phyloP scores from a whole-genome alignment of 163 green algal species.

The Smithsoniella earleae region DNA sequence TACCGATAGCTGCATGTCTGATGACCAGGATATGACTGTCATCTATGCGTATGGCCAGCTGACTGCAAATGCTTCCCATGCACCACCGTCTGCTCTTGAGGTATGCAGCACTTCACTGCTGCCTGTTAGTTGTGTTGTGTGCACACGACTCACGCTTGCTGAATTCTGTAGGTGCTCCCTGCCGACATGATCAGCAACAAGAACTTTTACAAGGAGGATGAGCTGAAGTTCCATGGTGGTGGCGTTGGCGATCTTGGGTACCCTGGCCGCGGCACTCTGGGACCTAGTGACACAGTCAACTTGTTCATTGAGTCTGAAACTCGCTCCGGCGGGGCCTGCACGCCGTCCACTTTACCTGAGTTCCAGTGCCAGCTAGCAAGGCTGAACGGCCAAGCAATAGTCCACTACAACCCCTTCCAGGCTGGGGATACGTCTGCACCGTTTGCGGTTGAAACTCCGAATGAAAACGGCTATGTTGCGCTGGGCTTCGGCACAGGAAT shows the following conservation, averaged over 20 bases:
- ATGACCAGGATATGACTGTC: conserved; percentile 31
- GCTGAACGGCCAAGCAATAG: conserved; percentile 4
- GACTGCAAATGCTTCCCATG: neutral
- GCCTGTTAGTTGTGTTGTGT: too few relatives aligned
- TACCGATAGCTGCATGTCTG: conserved; percentile 27
- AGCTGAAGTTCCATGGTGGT: conserved; percentile 36
- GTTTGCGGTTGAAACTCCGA: conserved; percentile 12
- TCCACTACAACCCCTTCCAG: conserved; percentile 19
- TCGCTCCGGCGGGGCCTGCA: conserved; percentile 2
- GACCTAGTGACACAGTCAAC: conserved; percentile 23
- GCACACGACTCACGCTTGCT: too few relatives aligned
- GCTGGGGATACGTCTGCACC: neutral
- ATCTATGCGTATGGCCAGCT: conserved; percentile 34
- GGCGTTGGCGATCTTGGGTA: conserved; percentile 32
- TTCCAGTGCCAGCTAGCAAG: conserved; percentile 29
- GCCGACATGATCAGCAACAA: conserved; percentile 24
- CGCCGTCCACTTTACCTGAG: conserved; percentile 11
- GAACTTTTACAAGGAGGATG: conserved; percentile 34
- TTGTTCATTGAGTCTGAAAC: conserved; percentile 14
- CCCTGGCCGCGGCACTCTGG: conserved; percentile 20
- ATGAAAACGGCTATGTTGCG: neutral
- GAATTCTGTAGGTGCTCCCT: too few relatives aligned
- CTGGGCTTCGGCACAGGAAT: conserved; percentile 22
- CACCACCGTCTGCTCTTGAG: conserved; percentile 32
- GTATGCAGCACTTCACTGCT: too few relatives aligned